phyloP scores from a whole-genome alignment of 306 rosid species.

The Corylus avellana region DNA sequence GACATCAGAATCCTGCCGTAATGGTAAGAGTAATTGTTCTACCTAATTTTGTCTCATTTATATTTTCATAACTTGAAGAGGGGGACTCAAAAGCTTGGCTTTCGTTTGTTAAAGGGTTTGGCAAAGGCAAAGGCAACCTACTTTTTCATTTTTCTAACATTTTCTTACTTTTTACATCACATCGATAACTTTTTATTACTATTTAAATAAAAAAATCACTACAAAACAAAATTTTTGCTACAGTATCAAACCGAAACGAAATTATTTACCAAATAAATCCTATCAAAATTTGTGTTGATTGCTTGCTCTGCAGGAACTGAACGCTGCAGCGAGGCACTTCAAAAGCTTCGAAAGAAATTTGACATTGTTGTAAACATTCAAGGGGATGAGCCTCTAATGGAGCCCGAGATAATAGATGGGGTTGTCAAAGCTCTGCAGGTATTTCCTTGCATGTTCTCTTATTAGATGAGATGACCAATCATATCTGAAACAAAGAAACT shows the following conservation, averaged over 20 bases:
- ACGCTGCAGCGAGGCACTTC: slow-evolving; percentile 87
- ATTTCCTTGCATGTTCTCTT: neutral
- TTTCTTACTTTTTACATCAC: too few species aligned
- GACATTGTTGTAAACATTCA: slow-evolving; percentile 96
- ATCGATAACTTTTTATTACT: too few species aligned
- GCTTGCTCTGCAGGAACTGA: slow-evolving; percentile 64
- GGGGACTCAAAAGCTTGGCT: neutral
- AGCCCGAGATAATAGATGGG: slow-evolving; percentile 90
- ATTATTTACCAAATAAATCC: too few species aligned
- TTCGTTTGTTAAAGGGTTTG: too few species aligned
- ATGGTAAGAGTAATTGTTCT: slow-evolving; percentile 50
- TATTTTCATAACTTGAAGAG: neutral
- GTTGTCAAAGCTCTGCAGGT: slow-evolving; percentile 94
- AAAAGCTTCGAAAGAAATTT: slow-evolving; percentile 70
- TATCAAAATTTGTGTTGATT: neutral
- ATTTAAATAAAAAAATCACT: too few species aligned
- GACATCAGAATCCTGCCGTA: slow-evolving; percentile 85
- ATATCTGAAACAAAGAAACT: neutral
- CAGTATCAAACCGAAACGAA: too few species aligned
- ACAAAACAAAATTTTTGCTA: too few species aligned
- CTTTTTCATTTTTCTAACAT: too few species aligned
- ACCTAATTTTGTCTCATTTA: neutral
- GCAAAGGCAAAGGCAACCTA: too few species aligned
- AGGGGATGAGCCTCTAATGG: slow-evolving; percentile 93
- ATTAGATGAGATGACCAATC: neutral